Conservation (phyloP, 2,329 filamentous ascomycete genomes). For the Microdochium bolleyi region DNA sequence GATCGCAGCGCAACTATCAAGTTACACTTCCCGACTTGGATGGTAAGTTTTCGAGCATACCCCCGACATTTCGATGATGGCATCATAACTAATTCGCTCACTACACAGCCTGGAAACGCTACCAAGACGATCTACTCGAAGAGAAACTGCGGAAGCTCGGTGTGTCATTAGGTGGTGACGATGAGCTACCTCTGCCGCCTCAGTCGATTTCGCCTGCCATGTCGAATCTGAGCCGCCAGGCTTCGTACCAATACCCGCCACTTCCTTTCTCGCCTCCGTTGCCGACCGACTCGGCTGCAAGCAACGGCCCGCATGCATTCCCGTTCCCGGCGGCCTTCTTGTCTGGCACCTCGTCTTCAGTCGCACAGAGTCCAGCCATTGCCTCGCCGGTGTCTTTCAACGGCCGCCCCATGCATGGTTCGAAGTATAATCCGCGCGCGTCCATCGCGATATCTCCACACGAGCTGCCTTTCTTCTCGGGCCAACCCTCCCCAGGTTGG, state of each 20-base stretch:
- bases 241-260: conserved; percentile 66
- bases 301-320: conserved; percentile 50
- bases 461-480: conserved; percentile 58
- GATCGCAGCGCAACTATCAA: conserved; percentile 41
- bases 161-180: conserved; percentile 64
- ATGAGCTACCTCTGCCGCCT: conserved; percentile 54
- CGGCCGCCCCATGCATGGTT: conserved; percentile 36
- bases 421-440: conserved; percentile 51
- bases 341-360: conserved; percentile 49
- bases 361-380: conserved; percentile 54
- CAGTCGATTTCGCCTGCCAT: conserved; percentile 60
- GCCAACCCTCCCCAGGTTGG: conserved; percentile 54
- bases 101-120: conserved; percentile 56
- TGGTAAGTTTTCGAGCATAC: conserved; percentile 32
- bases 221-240: conserved; percentile 55
- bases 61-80: conserved; percentile 1
- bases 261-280: conserved; percentile 79
- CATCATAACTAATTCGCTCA: conserved; percentile 5
- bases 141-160: conserved; percentile 88
- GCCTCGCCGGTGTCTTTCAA: conserved; percentile 67
- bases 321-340: conserved; percentile 53
- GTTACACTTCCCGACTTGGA: conserved; percentile 66
- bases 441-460: conserved; percentile 60
- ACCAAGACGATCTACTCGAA: conserved; percentile 77
- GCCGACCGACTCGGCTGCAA: conserved; percentile 69